These are phyloP conservation scores for Ogataea neopini DNA, from an alignment of 805 yeast genomes.

Conservation along the genomic window DNA sequence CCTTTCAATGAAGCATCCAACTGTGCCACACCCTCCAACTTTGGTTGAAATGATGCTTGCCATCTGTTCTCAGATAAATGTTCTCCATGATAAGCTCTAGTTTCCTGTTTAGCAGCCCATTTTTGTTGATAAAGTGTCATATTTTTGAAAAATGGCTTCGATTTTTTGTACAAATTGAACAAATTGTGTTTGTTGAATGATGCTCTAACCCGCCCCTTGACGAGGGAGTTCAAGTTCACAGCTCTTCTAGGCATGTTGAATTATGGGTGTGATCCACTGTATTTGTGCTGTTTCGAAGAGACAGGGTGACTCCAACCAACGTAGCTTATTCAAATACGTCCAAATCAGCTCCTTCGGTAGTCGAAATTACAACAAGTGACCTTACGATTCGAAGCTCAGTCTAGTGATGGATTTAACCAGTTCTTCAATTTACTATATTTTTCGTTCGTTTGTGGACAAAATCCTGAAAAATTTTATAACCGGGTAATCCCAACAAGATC, in stretches of 20 bases:
- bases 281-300: no score
- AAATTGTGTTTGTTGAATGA: constrained; percentile 90
- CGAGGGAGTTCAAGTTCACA: constrained; percentile 32
- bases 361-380: neutral
- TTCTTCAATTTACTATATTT: neutral
- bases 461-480: constrained; percentile 3
- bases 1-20: constrained; percentile 78
- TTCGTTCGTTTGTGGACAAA: neutral
- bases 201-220: constrained; percentile 62
- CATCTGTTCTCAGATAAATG: constrained; percentile 82
- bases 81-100: constrained; percentile 96
- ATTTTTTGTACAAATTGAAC: constrained; percentile 82
- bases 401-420: neutral
- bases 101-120: constrained; percentile 87
- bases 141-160: constrained; percentile 49
- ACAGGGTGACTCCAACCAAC: neutral
- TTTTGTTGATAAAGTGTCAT: constrained; percentile 87
- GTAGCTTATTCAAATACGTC: neutral
- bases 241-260: constrained; percentile 33
- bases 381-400: neutral
- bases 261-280: neutral
- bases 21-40: constrained; percentile 83
- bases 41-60: constrained; percentile 67
- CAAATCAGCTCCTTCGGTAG: neutral
- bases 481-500: constrained; percentile 5